Evolutionary conservation across 1,284 basidiomycete genomes (phyloP).

Genomic region (Ceratobasidium sp.): DNA sequence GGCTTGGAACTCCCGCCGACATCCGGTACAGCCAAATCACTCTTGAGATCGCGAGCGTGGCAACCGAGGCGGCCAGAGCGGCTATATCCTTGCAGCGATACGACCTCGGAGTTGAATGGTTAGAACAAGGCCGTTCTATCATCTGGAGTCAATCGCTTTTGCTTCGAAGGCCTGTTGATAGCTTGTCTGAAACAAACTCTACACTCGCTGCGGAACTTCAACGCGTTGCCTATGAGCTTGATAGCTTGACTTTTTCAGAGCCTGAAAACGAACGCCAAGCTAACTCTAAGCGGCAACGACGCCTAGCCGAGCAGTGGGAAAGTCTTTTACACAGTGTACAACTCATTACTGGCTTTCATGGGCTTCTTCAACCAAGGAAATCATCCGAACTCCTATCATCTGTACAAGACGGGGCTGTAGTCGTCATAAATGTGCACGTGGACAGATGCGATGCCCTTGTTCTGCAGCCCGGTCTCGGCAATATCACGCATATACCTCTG

Average conservation of each 20-base stretch:
- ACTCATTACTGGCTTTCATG: not conserved
- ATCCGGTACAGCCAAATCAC: too few relatives aligned
- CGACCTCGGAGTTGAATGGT: too few relatives aligned
- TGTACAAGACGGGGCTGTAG: not conserved
- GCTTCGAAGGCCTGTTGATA: not conserved
- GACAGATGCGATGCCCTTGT: constrained; percentile 1
- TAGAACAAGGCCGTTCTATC: too few relatives aligned
- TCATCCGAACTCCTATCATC: not conserved
- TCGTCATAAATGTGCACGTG: not conserved
- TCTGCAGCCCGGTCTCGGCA: not conserved
- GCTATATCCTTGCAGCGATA: too few relatives aligned
- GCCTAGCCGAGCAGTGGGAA: constrained; percentile 1
- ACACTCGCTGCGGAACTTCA: not conserved
- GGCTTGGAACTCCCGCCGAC: too few relatives aligned
- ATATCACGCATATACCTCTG: not conserved
- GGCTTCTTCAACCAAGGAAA: not conserved
- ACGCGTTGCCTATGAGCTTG: not conserved
- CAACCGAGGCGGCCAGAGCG: too few relatives aligned
- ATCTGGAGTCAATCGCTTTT: too few relatives aligned
- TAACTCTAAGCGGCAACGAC: not conserved
- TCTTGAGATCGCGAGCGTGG: too few relatives aligned
- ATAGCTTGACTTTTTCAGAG: not conserved
- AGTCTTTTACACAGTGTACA: not conserved
- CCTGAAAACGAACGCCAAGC: not conserved
- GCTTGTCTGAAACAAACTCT: not conserved